Evolutionary conservation across 306 rosid species (phyloP), one percentile per base, ranked within the genome.

Genomic region (Boehmeria nivea): DNA sequence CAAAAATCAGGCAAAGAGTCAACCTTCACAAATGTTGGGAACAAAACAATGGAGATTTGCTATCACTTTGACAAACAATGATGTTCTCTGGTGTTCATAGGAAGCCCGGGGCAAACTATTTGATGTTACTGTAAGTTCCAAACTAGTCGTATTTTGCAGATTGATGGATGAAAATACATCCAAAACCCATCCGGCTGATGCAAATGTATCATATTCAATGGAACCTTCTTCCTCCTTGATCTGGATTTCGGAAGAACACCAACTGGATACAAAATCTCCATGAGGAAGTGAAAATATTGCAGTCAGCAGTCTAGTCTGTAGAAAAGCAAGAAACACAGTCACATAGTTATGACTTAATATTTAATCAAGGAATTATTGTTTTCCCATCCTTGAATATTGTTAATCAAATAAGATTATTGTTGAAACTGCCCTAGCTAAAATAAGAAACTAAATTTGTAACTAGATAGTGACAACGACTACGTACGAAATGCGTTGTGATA

Each of bases 1-100:
- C 33, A 40, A 68, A 56, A 77, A 47, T 17, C 21, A 45, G 36
- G 63, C 58, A 63, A 65, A 69, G 71, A 69, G 67, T 72, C 66
- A 70, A 90, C 98, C 98, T 87, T 87, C 87, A 65, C 95, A 90
- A 48, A 90, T 77, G 68, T 59, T 71, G 66, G 98, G 98, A 70
- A 87, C 77, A 52, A 90, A 90, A 78, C 95, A 90, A 70, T 90
- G 98, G 72, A 90, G 98, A 73, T 90, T 90, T 72, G 98, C 98
- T 63, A 90, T 82, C 67, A 90, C 65, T 87, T 90, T 90, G 75
- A 90, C 86, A 72, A 90, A 84, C 57, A 90, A 74, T 23, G 98
- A 80, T 17, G 98, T 84, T 78, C 94, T 87, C 60, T 82, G 81
- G 68, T 90, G 98, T 46, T 81, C 86, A 75, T 82, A 90, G 42